These are phyloP conservation scores for Penicillium fuscoglaucum DNA, from an alignment of 2,329 filamentous ascomycete species.

Conservation along the genomic window DNA sequence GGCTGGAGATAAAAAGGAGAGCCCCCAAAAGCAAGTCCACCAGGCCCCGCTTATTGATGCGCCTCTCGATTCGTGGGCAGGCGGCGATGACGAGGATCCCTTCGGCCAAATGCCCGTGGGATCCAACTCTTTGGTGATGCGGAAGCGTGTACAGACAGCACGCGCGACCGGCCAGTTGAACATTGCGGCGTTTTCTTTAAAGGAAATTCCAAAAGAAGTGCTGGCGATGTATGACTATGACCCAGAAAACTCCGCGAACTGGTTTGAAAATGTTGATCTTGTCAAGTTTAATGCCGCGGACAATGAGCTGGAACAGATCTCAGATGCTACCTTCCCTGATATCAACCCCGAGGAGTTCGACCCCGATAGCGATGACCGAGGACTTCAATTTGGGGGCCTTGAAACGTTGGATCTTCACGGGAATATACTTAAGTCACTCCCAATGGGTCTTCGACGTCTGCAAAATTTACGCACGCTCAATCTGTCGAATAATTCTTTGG, in stretches of 20 bases:
- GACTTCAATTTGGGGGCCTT: constrained; percentile 77
- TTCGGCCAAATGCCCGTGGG: constrained; percentile 64
- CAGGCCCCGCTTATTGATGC: constrained; percentile 21
- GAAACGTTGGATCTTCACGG: constrained; percentile 84
- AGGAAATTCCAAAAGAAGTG: constrained; percentile 77
- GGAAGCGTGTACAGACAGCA: constrained; percentile 70
- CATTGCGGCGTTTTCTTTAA: constrained; percentile 79
- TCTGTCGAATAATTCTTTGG: constrained; percentile 78
- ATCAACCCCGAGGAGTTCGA: constrained; percentile 55
- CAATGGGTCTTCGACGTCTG: constrained; percentile 72
- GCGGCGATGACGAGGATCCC: constrained; percentile 35
- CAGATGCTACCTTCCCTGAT: constrained; percentile 78
- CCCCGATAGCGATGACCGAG: constrained; percentile 65
- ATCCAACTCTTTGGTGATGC: constrained; percentile 65
- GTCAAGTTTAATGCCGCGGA: constrained; percentile 82
- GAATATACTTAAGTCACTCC: constrained; percentile 71
- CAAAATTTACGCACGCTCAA: constrained; percentile 77
- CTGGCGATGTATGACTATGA: constrained; percentile 88
- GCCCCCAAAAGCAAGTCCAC: constrained; percentile 2
- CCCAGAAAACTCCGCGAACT: constrained; percentile 64
- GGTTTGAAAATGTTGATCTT: constrained; percentile 90
- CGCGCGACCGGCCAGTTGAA: constrained; percentile 80
- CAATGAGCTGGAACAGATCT: constrained; percentile 77
- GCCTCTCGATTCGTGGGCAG: constrained; percentile 51
- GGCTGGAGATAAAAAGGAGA: constrained; percentile 28